Base-by-base conservation (phyloP, 1,284 basidiomycete genomes). In the Marasmius oreades region DNA sequence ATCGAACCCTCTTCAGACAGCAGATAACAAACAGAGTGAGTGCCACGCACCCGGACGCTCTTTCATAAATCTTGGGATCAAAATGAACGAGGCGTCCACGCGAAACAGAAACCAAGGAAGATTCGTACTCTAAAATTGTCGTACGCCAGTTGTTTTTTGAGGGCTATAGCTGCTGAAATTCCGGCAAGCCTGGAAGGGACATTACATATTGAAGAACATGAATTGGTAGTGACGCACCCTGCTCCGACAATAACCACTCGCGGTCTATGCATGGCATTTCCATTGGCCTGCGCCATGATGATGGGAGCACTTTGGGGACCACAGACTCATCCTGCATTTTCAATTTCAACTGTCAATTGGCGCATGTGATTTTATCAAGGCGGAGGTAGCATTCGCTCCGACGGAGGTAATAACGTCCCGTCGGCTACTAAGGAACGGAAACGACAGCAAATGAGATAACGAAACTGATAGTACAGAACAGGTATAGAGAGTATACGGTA, bases 161-260 rank as follows among this genome's bases (percentile, higher is more conserved):
- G 62, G 3, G 70, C 71, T 52, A 82, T 77, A 16, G 77, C 80
- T 6, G 75, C 69, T 18, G 77, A 70, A 45, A 84, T 76, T 5
- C 80, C 80, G 2, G 72, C 74, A 52, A 79, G 58, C 1, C 67
- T 70, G 48, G 33, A 39, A 39, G 11, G 22, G 55, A 23, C 26
- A 26, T 22, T 16, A 48, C 47, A 22, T 34, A 51, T n/a, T 42
- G 23, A 37, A n/a, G n/a, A n/a, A n/a, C n/a, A n/a, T n/a, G n/a
- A n/a, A n/a, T n/a, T n/a, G 10, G 10, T 31, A 31, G 5, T 4
- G 10, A 66, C 73, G 57, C 62, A 81, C 80, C 80, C 79, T 45
- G 77, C 78, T 46, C 80, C 80, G 44, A 81, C 72, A 55, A 82
- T 78, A 43, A 74, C 71, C 36, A 81, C 67, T 56, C 68, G 69